Evolutionary conservation across 2,329 filamentous ascomycete species (phyloP).

Genomic region (Plectosphaerella sp.): DNA sequence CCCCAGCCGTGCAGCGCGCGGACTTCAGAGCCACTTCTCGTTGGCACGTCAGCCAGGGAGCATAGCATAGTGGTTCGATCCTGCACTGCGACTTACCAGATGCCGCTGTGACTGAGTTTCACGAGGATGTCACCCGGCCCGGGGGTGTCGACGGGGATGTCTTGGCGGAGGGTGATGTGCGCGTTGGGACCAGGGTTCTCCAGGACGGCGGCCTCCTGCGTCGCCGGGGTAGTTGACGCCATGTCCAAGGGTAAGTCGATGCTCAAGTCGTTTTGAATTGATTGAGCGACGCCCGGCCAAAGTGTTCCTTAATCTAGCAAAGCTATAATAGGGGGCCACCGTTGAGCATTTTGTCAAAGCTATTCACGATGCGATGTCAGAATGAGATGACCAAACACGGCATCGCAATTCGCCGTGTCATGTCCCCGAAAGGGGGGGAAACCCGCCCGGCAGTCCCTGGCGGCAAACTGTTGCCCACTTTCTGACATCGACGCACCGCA

Average conservation of each 20-base stretch:
- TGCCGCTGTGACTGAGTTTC: not conserved
- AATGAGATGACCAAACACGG: too few species aligned
- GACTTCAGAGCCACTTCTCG: conserved; percentile 20
- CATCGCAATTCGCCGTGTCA: too few species aligned
- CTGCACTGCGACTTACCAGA: conserved; percentile 1
- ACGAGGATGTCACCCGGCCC: conserved; percentile 5
- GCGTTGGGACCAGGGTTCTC: conserved; percentile 6
- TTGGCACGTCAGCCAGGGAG: conserved; percentile 3
- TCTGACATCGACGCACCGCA: too few species aligned
- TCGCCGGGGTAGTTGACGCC: not conserved
- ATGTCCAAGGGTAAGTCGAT: not conserved
- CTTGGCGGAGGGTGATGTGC: not conserved
- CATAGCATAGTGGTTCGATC: not conserved
- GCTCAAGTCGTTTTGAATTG: too few species aligned
- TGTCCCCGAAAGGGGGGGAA: too few species aligned
- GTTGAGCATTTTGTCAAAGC: too few species aligned
- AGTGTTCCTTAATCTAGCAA: too few species aligned
- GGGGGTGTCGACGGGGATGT: conserved; percentile 4
- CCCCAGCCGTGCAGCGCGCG: conserved; percentile 22
- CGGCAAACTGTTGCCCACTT: too few species aligned
- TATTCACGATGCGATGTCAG: too few species aligned
- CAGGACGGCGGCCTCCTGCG: conserved; percentile 4
- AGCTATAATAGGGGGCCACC: too few species aligned
- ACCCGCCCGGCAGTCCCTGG: too few species aligned
- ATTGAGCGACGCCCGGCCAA: too few species aligned